Evolutionary conservation across 148 eudicot genomes (phyloP).

Genomic region (Amaranthus hypochondriacus): DNA sequence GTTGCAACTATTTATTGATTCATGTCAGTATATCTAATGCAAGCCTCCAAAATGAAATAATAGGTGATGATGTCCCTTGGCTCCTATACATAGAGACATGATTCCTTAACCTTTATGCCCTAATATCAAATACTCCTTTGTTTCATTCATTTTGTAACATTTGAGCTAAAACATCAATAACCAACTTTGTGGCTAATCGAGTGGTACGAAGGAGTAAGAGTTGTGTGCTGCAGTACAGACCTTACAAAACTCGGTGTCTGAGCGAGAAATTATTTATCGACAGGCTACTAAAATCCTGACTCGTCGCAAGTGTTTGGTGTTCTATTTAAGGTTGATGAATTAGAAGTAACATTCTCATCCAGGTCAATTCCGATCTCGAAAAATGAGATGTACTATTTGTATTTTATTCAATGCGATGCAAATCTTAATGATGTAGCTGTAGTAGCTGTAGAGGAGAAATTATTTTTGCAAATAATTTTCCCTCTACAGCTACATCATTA

Average conservation of each 20-base stretch:
- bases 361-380: constrained; percentile 62
- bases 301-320: constrained; percentile 81
- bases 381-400: constrained; percentile 95
- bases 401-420: constrained; percentile 89
- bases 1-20: too few species aligned
- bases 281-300: constrained; percentile 65
- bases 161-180: too few species aligned
- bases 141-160: too few species aligned
- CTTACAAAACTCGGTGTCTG: constrained; percentile 91
- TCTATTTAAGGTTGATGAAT: constrained; percentile 54
- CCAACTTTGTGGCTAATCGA: too few species aligned
- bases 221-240: constrained; percentile 88
- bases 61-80: too few species aligned
- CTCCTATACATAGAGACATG: too few species aligned
- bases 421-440: constrained; percentile 56
- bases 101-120: too few species aligned
- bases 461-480: too few species aligned
- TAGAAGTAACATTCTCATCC: constrained; percentile 43
- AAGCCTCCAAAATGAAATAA: too few species aligned
- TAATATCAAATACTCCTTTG: too few species aligned
- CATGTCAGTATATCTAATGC: too few species aligned
- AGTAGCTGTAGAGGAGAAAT: background rate
- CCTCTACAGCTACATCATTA: too few species aligned
- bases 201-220: constrained; percentile 79
- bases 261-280: constrained; percentile 77